phyloP scores from a whole-genome alignment of 257 asterid genomes.

The Fraxinus anomala region DNA sequence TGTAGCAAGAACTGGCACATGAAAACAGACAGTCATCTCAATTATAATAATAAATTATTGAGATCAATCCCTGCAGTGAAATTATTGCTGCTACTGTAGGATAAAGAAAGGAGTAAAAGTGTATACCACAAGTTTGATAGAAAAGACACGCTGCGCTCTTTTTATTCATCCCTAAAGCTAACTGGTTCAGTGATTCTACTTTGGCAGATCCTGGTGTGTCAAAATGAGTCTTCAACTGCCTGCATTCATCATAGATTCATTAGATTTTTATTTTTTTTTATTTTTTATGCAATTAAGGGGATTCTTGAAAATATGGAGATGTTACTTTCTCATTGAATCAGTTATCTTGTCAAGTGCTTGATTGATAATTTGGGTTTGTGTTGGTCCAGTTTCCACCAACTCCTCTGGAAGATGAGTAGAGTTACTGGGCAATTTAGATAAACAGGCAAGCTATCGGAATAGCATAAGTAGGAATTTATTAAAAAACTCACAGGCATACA shows the following conservation, averaged over 20 bases:
- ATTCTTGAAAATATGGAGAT: constrained; percentile 8
- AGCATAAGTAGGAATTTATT: constrained; percentile 1
- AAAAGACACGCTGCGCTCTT: constrained; percentile 81
- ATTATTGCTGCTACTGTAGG: not conserved
- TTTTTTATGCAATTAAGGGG: not conserved
- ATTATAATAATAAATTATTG: not conserved
- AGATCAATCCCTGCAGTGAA: not conserved
- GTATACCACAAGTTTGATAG: constrained; percentile 78
- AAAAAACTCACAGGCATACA: constrained; percentile 14
- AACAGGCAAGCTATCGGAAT: constrained; percentile 10
- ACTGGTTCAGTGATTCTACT: constrained; percentile 65
- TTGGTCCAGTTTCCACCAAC: constrained; percentile 87
- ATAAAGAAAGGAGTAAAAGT: not conserved
- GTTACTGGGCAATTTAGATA: not conserved
- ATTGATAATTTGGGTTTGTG: constrained; percentile 59
- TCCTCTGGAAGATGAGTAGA: constrained; percentile 48
- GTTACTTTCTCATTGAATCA: constrained; percentile 67
- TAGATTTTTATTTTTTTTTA: not conserved
- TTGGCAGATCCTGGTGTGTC: constrained; percentile 71
- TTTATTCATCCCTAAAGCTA: constrained; percentile 72
- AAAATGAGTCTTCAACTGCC: constrained; percentile 90
- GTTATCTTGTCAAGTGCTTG: constrained; percentile 73
- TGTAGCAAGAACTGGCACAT: constrained; percentile 76
- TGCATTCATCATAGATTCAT: constrained; percentile 31
- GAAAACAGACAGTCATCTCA: constrained; percentile 1